A percentile compares a stretch with the other conserved stretches of the same genome.
These are phyloP conservation scores for Komagataella mondaviorum DNA, from an alignment of 805 yeast genomes.

Conservation along the genomic window DNA sequence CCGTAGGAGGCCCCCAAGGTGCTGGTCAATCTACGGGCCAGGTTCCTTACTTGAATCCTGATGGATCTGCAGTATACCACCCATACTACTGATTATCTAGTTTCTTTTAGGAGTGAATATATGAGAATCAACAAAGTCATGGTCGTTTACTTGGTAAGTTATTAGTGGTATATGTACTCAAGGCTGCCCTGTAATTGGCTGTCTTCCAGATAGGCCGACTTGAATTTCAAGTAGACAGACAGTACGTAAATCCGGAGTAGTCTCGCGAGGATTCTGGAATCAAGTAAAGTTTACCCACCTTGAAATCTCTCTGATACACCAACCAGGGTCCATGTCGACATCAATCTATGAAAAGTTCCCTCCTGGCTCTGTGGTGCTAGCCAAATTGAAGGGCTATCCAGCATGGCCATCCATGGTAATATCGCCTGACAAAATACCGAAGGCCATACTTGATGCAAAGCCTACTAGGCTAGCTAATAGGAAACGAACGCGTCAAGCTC, in stretches of 20 bases:
- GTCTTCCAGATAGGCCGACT: background rate
- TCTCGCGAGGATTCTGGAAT: background rate
- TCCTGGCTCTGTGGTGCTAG: conserved; percentile 5
- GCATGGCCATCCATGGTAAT: conserved; percentile 9
- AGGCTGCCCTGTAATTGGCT: background rate
- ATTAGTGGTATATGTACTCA: background rate
- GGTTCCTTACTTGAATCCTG: background rate
- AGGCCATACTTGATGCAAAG: conserved; percentile 3
- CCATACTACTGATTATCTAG: background rate
- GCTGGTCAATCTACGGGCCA: background rate
- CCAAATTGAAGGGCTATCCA: conserved; percentile 7
- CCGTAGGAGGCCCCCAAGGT: background rate
- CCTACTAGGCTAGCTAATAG: conserved; percentile 2
- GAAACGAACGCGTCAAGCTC: conserved; percentile 1
- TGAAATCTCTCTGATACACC: conserved; percentile 6
- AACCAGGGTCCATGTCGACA: conserved; percentile 27
- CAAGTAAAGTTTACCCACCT: background rate
- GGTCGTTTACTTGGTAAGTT: background rate
- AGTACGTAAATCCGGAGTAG: too few species aligned
- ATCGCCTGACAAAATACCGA: conserved; percentile 5
- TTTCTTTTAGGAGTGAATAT: background rate
- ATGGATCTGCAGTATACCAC: background rate
- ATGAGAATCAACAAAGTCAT: background rate
- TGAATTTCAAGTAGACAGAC: too few species aligned
- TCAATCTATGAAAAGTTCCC: conserved; percentile 5